Base-by-base conservation (phyloP, 2,329 filamentous ascomycete species). In the Rugonectria rugulosa region DNA sequence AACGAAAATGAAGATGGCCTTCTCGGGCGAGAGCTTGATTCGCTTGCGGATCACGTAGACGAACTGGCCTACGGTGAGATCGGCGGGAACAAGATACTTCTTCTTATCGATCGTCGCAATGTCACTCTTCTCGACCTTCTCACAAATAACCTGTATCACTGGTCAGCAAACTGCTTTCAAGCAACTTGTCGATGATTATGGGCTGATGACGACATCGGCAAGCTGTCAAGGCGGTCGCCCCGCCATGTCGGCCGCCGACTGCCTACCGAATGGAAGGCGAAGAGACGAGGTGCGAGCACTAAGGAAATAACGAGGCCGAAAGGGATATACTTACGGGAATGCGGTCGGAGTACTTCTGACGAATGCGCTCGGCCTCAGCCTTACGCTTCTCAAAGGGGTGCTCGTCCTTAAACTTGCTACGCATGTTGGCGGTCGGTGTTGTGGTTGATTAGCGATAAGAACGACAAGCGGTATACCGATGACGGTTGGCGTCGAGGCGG, bases 391-490 rank as follows among this genome's bases (percentile, higher is more conserved):
- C 95, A 77, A 98, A 98, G 70, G 92, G 92, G 79, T 98, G 95
- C 87, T 98, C 95, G 88, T 99, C 95, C 92, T 99, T 99, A 81
- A 99, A 99, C 88, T 98, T 98, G 84, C 92, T 96, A 75, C 93
- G 90, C 92, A 97, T 97, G 67, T 73, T 91, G 83, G 73, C 73
- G 74, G 75, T 74, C n/a, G n/a, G 67, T 32, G 68, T 69, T 61
- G 47, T 54, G 62, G 48, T 51, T 27, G 32, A 41, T 60, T 44
- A 53, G 31, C 42, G 57, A 60, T 61, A 49, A 56, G 41, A 41
- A 52, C 42, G 44, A 50, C 38, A 53, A 40, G 56, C 57, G 60
- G 62, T 60, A 55, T 60, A 59, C 12, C n/a, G 51, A 56, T 60
- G 20, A 26, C 56, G 53, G 29, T 36, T 27, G 45, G 26, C 44